Evolutionary conservation across 352 stramenopile genomes (phyloP), one percentile per base, ranked within the genome.

Genomic region (Sclerospora graminicola): DNA sequence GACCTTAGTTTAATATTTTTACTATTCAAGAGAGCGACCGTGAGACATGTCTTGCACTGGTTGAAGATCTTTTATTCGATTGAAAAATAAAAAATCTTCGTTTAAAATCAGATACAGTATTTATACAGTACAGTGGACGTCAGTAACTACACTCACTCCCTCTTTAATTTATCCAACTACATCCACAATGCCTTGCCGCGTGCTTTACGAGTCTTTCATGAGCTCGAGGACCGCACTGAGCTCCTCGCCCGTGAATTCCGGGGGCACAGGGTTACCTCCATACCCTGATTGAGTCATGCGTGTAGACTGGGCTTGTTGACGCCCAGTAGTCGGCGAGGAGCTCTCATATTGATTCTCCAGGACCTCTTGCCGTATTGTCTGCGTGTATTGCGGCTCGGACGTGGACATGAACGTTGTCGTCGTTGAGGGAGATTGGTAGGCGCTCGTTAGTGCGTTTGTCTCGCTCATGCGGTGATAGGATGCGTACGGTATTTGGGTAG

Each of bases 171-270:
- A n/a, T n/a, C n/a, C n/a, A n/a, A n/a, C n/a, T n/a, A n/a, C n/a
- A n/a, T n/a, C n/a, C n/a, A n/a, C n/a, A n/a, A n/a, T n/a, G n/a
- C n/a, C n/a, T n/a, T n/a, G n/a, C n/a, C n/a, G n/a, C n/a, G n/a
- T n/a, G 41, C 21, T 31, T 63, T 33, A 69, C 8, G 54, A 72
- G 41, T 75, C 60, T 43, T 69, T 69, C 58, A 67, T 64, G 10
- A 78, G 52, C 57, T 78, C 69, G 39, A 72, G 41, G 21, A 72
- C 65, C 4, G 63, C 62, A 27, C 66, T 70, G 11, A 76, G 50
- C 47, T 75, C 65, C 39, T 73, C 64, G 20, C 64, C 62, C 31
- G 69, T 76, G 41, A 67, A 69, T 50, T 69, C 65, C 4, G 59
- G 36, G 15, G 45, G 45, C 38, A 52, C 45, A 3, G 54, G 42